phyloP scores from a whole-genome alignment of 2,329 filamentous ascomycete species.

The Xylariaceae sp. region DNA sequence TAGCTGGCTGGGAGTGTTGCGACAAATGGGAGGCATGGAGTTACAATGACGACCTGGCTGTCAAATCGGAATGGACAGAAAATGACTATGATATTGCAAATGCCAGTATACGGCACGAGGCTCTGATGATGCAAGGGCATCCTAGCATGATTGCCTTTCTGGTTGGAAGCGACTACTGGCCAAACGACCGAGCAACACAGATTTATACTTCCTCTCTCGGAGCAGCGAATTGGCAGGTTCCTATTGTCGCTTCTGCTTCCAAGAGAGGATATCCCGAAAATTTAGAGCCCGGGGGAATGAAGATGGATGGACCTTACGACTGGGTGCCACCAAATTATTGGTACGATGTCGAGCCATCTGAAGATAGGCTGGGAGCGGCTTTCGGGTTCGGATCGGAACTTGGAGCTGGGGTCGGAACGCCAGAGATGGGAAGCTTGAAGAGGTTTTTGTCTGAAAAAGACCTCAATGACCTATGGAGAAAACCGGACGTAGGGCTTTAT shows the following conservation, averaged over 20 bases:
- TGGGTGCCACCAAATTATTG: constrained; percentile 66
- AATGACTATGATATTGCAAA: constrained; percentile 55
- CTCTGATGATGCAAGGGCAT: constrained; percentile 57
- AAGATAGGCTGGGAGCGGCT: constrained; percentile 49
- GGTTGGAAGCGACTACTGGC: constrained; percentile 63
- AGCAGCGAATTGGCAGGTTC: constrained; percentile 52
- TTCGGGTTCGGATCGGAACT: constrained; percentile 64
- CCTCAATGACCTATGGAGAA: constrained; percentile 54
- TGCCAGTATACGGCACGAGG: constrained; percentile 57
- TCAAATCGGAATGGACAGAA: constrained; percentile 46
- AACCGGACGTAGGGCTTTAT: constrained; percentile 50
- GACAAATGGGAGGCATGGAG: constrained; percentile 66
- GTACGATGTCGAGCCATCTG: constrained; percentile 45
- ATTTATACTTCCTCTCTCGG: constrained; percentile 52
- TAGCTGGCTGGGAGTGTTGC: constrained; percentile 65
- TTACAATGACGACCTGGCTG: constrained; percentile 53
- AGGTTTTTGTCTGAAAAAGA: constrained; percentile 52
- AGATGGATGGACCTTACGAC: constrained; percentile 66
- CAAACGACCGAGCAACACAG: constrained; percentile 52
- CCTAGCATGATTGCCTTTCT: constrained; percentile 58
- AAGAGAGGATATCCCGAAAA: constrained; percentile 51
- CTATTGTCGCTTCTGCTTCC: constrained; percentile 56
- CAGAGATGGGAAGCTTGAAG: constrained; percentile 51
- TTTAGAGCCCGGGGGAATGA: constrained; percentile 58
- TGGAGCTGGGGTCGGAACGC: constrained; percentile 61